Evolutionary conservation across 2,329 filamentous ascomycete species (phyloP).

Genomic region (Phaeosphaeria sp.): DNA sequence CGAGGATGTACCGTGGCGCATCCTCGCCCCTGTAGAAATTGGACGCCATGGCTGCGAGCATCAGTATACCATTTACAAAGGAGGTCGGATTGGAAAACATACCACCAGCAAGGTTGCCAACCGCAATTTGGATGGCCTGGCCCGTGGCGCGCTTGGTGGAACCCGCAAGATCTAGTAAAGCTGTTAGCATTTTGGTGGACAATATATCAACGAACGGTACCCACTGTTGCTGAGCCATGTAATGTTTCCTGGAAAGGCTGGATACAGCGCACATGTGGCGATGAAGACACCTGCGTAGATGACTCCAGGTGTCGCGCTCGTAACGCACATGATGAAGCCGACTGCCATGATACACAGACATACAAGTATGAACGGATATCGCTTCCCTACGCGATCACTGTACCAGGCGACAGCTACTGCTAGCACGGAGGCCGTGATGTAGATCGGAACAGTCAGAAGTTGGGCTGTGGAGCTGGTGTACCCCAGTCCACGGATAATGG

Average conservation of each 20-base stretch:
- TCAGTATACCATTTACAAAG: slow-evolving; percentile 3
- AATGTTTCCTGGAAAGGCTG: slow-evolving; percentile 49
- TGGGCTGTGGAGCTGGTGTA: slow-evolving; percentile 50
- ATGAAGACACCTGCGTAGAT: slow-evolving; percentile 49
- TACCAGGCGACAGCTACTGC: slow-evolving; percentile 40
- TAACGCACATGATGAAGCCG: slow-evolving; percentile 48
- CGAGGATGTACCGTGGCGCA: slow-evolving; percentile 57
- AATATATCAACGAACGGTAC: slow-evolving; percentile 3
- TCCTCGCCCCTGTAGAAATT: slow-evolving; percentile 70
- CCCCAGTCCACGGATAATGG: slow-evolving; percentile 51
- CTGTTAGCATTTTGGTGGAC: slow-evolving; percentile 11
- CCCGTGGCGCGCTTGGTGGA: slow-evolving; percentile 60
- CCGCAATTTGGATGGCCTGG: slow-evolving; percentile 56
- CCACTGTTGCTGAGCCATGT: slow-evolving; percentile 61
- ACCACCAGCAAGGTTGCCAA: slow-evolving; percentile 55
- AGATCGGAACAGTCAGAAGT: slow-evolving; percentile 53
- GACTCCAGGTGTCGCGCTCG: slow-evolving; percentile 39
- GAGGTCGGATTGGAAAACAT: not conserved
- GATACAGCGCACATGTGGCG: slow-evolving; percentile 46
- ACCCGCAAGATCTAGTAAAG: slow-evolving; percentile 57
- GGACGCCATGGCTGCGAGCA: slow-evolving; percentile 65
- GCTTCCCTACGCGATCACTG: slow-evolving; percentile 40
- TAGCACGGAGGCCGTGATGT: slow-evolving; percentile 46
- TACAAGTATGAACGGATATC: slow-evolving; percentile 44
- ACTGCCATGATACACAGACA: slow-evolving; percentile 42